Evolutionary conservation across 2,329 filamentous ascomycete species (phyloP).

Genomic region (Stachybotrys chlorohalonatus): DNA sequence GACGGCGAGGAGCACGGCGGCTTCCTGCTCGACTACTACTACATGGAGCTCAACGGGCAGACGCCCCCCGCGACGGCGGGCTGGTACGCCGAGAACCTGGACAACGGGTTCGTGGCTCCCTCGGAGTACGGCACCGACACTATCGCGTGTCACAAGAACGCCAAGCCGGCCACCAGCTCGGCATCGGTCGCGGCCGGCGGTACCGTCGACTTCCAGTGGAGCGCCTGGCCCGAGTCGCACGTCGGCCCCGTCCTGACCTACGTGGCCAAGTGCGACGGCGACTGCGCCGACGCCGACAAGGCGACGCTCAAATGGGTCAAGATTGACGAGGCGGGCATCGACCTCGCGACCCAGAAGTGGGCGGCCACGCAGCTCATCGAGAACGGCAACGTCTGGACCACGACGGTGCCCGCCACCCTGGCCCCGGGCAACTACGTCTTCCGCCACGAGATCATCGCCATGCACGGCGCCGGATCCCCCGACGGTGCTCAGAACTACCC

Average conservation of each 20-base stretch:
- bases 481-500: slow-evolving; percentile 44
- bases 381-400: slow-evolving; percentile 21
- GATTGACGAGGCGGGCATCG: slow-evolving; percentile 47
- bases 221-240: slow-evolving; percentile 31
- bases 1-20: background rate
- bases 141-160: slow-evolving; percentile 37
- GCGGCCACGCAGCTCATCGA: slow-evolving; percentile 30
- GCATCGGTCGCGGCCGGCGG: slow-evolving; percentile 29
- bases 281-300: slow-evolving; percentile 46
- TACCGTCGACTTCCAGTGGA: slow-evolving; percentile 31
- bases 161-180: slow-evolving; percentile 24
- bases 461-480: slow-evolving; percentile 31
- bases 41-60: background rate
- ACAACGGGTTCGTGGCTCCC: slow-evolving; percentile 41
- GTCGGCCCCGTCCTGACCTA: slow-evolving; percentile 52
- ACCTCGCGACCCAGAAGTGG: slow-evolving; percentile 28
- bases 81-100: slow-evolving; percentile 29
- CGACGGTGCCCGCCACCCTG: slow-evolving; percentile 22
- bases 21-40: slow-evolving; percentile 1
- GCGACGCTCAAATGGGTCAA: slow-evolving; percentile 51
- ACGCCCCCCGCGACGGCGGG: slow-evolving; percentile 10
- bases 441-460: slow-evolving; percentile 42
- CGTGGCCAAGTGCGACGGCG: slow-evolving; percentile 48
- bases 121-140: slow-evolving; percentile 27
- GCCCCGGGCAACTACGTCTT: slow-evolving; percentile 35